These are phyloP conservation scores for Cyamopsis tetragonoloba DNA, from an alignment of 306 rosid genomes.

Conservation along the genomic window DNA sequence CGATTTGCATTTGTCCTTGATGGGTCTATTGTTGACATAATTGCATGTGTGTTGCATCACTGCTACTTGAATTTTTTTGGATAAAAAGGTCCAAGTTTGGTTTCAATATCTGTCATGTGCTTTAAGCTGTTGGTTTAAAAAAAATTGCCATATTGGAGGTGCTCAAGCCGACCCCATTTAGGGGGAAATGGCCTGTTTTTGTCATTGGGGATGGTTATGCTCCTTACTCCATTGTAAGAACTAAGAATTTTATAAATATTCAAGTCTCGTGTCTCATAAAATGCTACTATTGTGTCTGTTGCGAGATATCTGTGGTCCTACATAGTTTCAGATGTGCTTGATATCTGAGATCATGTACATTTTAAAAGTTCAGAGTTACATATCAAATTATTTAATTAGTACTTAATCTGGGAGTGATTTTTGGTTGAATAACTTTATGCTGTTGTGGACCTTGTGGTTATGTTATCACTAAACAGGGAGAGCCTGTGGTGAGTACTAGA, in stretches of 20 bases:
- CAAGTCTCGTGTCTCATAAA: background rate
- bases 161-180: too few relatives aligned
- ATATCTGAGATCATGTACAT: background rate
- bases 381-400: background rate
- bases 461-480: background rate
- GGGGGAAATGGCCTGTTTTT: too few relatives aligned
- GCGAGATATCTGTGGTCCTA: background rate
- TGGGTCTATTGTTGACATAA: background rate
- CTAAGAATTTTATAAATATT: background rate
- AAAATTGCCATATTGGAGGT: background rate
- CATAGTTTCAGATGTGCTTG: background rate
- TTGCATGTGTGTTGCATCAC: background rate
- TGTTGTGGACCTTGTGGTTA: background rate
- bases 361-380: background rate
- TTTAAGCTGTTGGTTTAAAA: background rate
- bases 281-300: background rate
- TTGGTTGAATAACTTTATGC: background rate
- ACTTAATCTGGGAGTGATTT: background rate
- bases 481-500: background rate
- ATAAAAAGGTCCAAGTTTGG: background rate
- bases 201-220: background rate
- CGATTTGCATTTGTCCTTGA: conserved; percentile 12
- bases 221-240: background rate
- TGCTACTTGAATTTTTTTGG: background rate
- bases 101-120: conserved; percentile 2